Evolutionary conservation across 805 yeast genomes (phyloP).

Genomic region (Cyberlindnera samutprakarnensis): DNA sequence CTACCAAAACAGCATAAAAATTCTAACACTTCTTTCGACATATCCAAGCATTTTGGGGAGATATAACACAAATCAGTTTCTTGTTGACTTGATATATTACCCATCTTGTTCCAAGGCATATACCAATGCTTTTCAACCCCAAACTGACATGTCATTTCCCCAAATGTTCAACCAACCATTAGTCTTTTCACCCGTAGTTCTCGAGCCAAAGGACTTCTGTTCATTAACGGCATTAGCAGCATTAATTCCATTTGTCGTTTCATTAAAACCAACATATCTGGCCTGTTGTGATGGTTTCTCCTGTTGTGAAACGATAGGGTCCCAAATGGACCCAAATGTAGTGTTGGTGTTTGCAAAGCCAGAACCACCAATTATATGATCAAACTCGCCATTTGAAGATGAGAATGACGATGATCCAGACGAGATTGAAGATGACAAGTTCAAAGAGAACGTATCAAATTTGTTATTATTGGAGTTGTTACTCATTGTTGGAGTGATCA

Average conservation of each 20-base stretch:
- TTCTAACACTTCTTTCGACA: too few species aligned
- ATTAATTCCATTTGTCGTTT: too few species aligned
- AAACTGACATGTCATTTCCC: conserved; percentile 25
- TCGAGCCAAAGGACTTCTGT: conserved; percentile 2
- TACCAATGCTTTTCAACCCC: conserved; percentile 19
- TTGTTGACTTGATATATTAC: too few species aligned
- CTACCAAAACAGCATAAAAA: too few species aligned
- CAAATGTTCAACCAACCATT: conserved; percentile 24
- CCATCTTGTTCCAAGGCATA: too few species aligned
- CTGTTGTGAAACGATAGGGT: background rate
- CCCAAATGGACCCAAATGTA: background rate
- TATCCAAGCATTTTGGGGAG: too few species aligned
- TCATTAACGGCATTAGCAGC: conserved; percentile 3
- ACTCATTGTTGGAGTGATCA: too few species aligned
- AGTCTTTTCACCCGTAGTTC: conserved; percentile 1
- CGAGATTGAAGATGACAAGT: conserved; percentile 19
- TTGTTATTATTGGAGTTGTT: too few species aligned
- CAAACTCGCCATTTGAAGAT: conserved; percentile 7
- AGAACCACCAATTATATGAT: background rate
- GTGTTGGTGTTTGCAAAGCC: background rate
- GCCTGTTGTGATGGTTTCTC: background rate
- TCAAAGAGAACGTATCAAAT: conserved; percentile 7
- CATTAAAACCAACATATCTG: background rate
- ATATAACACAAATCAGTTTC: too few species aligned
- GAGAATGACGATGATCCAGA: conserved; percentile 18